These are phyloP conservation scores for Sclerotinia subarctica DNA, from an alignment of 2,329 filamentous ascomycete species.

Conservation along the genomic window DNA sequence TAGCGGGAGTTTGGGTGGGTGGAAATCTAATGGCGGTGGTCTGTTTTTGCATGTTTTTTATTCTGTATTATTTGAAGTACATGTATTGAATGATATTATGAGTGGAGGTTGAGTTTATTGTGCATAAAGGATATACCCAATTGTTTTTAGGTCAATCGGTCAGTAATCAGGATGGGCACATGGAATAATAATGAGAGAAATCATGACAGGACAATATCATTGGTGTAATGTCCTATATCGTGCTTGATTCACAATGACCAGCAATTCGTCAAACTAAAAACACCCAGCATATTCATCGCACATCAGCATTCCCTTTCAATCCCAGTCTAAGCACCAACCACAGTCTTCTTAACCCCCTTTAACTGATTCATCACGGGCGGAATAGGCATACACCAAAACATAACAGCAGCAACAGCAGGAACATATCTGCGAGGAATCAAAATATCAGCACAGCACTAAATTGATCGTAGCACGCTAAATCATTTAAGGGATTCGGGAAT, in stretches of 20 bases:
- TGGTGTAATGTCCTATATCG: neutral
- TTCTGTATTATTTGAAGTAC: conserved; percentile 12
- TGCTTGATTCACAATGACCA: neutral
- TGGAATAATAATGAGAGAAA: conserved; percentile 8
- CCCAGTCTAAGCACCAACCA: neutral
- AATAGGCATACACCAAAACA: conserved; percentile 10
- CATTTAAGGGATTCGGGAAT: neutral
- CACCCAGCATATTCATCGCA: neutral
- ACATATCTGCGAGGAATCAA: neutral
- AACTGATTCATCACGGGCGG: conserved; percentile 8
- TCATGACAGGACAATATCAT: neutral
- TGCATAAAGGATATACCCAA: conserved; percentile 16
- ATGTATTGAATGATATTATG: conserved; percentile 13
- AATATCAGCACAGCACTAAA: neutral
- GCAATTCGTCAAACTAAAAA: neutral
- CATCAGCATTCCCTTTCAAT: neutral
- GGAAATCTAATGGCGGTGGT: neutral
- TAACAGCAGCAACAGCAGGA: neutral
- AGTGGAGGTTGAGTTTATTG: neutral
- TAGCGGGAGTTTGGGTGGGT: conserved; percentile 14
- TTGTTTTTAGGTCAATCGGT: conserved; percentile 2
- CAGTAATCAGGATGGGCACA: neutral
- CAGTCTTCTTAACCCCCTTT: conserved; percentile 7
- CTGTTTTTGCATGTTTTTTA: neutral
- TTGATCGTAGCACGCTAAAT: neutral